Evolutionary conservation across 345 rosid genomes (phyloP), one percentile per base, ranked within the genome.

Genomic region (Pugionium cornutum): DNA sequence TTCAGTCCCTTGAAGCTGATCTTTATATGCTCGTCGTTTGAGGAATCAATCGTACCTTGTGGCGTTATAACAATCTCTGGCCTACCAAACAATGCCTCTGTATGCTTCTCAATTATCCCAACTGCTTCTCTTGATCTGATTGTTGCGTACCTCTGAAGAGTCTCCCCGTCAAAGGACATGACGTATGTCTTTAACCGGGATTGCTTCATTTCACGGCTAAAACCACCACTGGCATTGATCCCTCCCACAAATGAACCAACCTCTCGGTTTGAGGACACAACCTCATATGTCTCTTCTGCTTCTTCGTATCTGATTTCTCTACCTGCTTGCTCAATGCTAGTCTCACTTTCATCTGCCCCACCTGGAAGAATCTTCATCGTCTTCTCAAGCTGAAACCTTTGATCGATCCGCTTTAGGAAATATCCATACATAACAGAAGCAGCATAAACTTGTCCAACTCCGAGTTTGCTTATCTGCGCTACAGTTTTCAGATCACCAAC

Each of bases 351-450:
- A 49, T 82, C 78, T 1, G 69, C 72, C 2, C 70, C 75, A 66
- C 78, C 79, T 9, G 92, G 95, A 65, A 94, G 97, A 49, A 79
- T 77, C 76, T 83, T 88, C 97, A 94, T 84, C n/a, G 86, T 73
- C 82, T 90, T 94, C 84, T 94, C 97, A 1, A 94, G 97, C 84
- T 94, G 97, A 82, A 94, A 90, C 79, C 97, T 78, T 72, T 85
- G 95, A 48, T 94, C 99, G 0, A 90, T 88, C n/a, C 96, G 81
- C 82, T 86, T 94, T 11, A 94, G 84, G 79, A 94, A 94, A 77
- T 94, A 94, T 1, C 99, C 99, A 52, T 86, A 89, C 97, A 92
- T 92, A 52, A 86, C 96, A 0, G 98, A 89, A 7, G 98, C 98
- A 48, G 97, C 99, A 69, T 94, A 94, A 1, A 94, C 92, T 73